Conservation (phyloP, 2,329 filamentous ascomycete genomes). For the Seiridium cupressi region DNA sequence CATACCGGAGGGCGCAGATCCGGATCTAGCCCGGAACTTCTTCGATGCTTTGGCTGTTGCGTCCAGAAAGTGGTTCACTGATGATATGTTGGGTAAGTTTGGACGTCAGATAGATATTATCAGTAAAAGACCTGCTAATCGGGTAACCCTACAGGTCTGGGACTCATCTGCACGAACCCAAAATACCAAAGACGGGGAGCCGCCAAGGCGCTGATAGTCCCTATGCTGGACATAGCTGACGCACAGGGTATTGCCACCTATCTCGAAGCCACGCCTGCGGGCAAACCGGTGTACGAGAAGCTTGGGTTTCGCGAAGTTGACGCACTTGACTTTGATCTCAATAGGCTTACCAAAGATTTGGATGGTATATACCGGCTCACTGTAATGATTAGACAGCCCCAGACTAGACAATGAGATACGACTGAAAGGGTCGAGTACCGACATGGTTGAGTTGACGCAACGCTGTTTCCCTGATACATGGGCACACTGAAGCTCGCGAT, state of each 20-base stretch:
- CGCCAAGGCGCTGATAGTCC: slow-evolving; percentile 29
- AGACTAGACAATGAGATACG: neutral
- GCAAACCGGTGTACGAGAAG: slow-evolving; percentile 34
- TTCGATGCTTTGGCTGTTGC: slow-evolving; percentile 24
- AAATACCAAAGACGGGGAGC: slow-evolving; percentile 33
- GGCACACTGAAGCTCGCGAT: no score
- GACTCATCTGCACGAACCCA: slow-evolving; percentile 32
- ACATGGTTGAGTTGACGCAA: no score
- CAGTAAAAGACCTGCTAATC: neutral
- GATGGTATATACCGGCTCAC: slow-evolving; percentile 17
- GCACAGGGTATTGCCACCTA: slow-evolving; percentile 28
- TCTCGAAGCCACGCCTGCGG: slow-evolving; percentile 35
- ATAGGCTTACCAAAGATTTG: slow-evolving; percentile 13
- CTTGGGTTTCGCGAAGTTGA: slow-evolving; percentile 35
- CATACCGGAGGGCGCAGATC: slow-evolving; percentile 28
- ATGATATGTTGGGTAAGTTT: slow-evolving; percentile 31
- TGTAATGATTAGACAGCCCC: slow-evolving; percentile 28
- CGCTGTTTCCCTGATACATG: no score
- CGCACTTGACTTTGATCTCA: slow-evolving; percentile 21
- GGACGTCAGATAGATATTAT: no score
- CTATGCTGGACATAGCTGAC: slow-evolving; percentile 35
- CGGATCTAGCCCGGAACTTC: slow-evolving; percentile 24
- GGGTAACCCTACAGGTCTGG: slow-evolving; percentile 24
- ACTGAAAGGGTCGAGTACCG: no score
- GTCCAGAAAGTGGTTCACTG: slow-evolving; percentile 26